Base-by-base conservation (phyloP, 495 filamentous ascomycete species). In the Parachaetomium inaequale region DNA sequence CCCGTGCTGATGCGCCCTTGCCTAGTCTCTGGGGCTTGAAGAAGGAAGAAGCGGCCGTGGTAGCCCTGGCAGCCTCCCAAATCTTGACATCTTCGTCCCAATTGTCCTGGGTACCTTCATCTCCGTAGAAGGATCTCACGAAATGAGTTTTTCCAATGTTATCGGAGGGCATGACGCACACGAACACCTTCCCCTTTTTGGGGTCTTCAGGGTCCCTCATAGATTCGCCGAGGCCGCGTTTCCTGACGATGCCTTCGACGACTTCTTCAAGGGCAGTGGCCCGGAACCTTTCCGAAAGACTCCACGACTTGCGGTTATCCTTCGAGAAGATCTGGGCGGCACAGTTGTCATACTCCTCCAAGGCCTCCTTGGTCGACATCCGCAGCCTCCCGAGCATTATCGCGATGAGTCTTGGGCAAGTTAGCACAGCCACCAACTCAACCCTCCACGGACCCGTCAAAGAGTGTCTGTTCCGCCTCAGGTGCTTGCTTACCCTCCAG, bases 341-440 rank as follows among this genome's bases (percentile, higher is more conserved):
- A 45, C 72, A 64, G 4, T 34, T 36, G 25, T 65, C 61, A 55
- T 75, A 76, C 25, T 59, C 53, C 11, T 58, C 42, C 32, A 76
- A n/a, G n/a, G 71, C 73, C 50, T 75, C 67, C 12, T 38, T 38
- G 17, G 66, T 67, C 4, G 66, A 69, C 69, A 78, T 73, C 25
- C 70, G 58, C 8, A 78, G 53, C 19, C 75, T 63, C 0, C 73
- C 75, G 0, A 78, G 58, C 66, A 78, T 68, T 29, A 78, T 65
- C 0, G 75, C 73, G 19, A 75, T 70, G 29, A 78, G 59, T 0
- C 75, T 72, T 26, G 12, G 14, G 1, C 2, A 38, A 5, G 38
- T 58, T 15, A 61, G 52, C 19, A 15, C 5, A 40, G 36, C 36
- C 36, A 10, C 10, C 10, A 14, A 25, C 11, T 42, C 8, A 51